Percentiles rank a stretch among this genome's conserved stretches.
Evolutionary conservation across 371 early-diverging fungal genomes (phyloP).

Genomic region (Mortierella sp.): DNA sequence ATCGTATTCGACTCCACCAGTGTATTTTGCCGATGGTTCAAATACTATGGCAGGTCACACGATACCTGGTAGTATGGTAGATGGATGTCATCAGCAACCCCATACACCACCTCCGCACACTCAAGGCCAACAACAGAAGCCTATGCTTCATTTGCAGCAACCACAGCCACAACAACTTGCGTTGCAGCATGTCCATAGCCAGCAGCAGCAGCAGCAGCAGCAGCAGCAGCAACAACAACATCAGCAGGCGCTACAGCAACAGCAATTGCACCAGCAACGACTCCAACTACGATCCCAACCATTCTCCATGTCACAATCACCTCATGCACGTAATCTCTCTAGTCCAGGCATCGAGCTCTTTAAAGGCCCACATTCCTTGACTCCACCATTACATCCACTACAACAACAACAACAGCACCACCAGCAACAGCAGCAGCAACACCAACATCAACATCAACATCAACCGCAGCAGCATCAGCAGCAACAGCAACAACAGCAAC

Average conservation of each 20-base stretch:
- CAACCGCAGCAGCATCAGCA: no score
- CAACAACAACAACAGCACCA: no score
- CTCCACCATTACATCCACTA: conserved; percentile 40
- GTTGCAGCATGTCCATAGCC: conserved; percentile 21
- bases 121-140: conserved; percentile 23
- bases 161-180: conserved; percentile 35
- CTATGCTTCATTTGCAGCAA: conserved; percentile 12
- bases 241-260: conserved; percentile 31
- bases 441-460: no score
- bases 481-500: no score
- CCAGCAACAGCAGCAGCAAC: no score
- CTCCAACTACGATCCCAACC: conserved; percentile 40
- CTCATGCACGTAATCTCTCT: conserved; percentile 35
- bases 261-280: conserved; percentile 30
- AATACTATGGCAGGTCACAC: conserved; percentile 12
- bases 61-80: conserved; percentile 1
- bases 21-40: conserved; percentile 13
- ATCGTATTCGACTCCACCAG: conserved; percentile 10
- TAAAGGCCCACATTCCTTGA: conserved; percentile 36
- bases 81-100: conserved; percentile 24
- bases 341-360: conserved; percentile 38
- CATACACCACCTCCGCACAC: no score
- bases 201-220: conserved; percentile 33
- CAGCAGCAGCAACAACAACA: conserved; percentile 31
- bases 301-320: conserved; percentile 26